phyloP scores from a whole-genome alignment of 768 basidiomycete species.

The Suillus alpinus region DNA sequence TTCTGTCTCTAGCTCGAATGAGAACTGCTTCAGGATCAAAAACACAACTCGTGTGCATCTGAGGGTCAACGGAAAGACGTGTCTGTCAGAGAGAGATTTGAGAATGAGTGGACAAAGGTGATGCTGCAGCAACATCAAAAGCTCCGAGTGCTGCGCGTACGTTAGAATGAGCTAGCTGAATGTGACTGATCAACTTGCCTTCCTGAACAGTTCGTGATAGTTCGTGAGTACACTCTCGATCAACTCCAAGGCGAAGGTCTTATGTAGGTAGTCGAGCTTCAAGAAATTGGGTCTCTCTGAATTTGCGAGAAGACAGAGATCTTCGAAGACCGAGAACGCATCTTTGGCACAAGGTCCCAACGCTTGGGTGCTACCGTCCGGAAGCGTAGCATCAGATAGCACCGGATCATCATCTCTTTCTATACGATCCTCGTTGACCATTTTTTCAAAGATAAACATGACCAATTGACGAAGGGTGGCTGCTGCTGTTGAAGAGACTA shows the following conservation, averaged over 20 bases:
- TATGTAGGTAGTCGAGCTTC: conserved; percentile 76
- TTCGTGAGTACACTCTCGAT: conserved; percentile 96
- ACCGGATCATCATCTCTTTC: conserved; percentile 23
- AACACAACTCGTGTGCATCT: conserved; percentile 93
- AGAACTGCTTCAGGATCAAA: conserved; percentile 89
- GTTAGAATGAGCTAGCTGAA: conserved; percentile 4
- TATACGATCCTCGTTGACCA: conserved; percentile 69
- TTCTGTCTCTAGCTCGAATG: conserved; percentile 74
- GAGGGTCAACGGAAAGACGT: conserved; percentile 83
- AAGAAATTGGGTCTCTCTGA: conserved; percentile 79
- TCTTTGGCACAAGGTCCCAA: conserved; percentile 80
- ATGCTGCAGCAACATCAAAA: conserved; percentile 82
- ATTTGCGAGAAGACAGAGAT: conserved; percentile 86
- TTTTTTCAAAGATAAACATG: conserved; percentile 97
- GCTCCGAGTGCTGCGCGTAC: conserved; percentile 64
- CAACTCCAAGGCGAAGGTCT: conserved; percentile 95
- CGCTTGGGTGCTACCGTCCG: conserved; percentile 60
- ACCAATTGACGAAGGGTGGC: conserved; percentile 94
- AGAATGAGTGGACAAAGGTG: conserved; percentile 90
- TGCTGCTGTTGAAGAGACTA: conserved; percentile 95
- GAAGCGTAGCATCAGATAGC: conserved; percentile 50
- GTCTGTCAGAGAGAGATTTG: conserved; percentile 78
- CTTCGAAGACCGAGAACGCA: conserved; percentile 86
- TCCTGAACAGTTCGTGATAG: conserved; percentile 81
- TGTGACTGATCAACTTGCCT: conserved; percentile 43